These are phyloP conservation scores for Pestalotiopsis sp. DNA, from an alignment of 2,329 filamentous ascomycete genomes.

Conservation along the genomic window DNA sequence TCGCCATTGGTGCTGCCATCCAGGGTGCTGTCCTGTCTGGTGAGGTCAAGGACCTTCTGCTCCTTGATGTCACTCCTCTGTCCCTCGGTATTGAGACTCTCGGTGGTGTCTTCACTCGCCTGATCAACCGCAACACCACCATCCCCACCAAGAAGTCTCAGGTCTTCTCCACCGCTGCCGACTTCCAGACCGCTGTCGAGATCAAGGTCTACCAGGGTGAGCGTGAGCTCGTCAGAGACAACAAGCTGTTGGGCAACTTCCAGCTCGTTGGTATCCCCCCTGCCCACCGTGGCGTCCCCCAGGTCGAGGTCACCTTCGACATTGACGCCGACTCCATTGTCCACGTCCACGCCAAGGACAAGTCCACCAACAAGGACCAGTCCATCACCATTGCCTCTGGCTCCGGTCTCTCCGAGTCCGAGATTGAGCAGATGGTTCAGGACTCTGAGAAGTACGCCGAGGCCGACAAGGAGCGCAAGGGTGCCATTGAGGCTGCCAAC, in stretches of 20 bases:
- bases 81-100: slow-evolving; percentile 98
- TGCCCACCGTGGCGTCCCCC: slow-evolving; percentile 92
- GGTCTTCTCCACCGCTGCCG: slow-evolving; percentile 94
- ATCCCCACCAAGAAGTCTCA: slow-evolving; percentile 99
- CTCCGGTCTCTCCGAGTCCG: slow-evolving; percentile 90
- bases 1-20: slow-evolving; percentile 95
- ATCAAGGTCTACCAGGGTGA: slow-evolving; percentile 99
- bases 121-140: slow-evolving; percentile 99
- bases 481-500: slow-evolving; percentile 94
- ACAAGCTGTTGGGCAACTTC: slow-evolving; percentile 99
- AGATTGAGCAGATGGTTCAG: slow-evolving; percentile 97
- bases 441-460: slow-evolving; percentile 97
- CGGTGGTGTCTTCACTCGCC: slow-evolving; percentile 93
- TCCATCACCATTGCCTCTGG: slow-evolving; percentile 98
- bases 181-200: slow-evolving; percentile 98
- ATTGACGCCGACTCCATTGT: slow-evolving; percentile 98
- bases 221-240: slow-evolving; percentile 97
- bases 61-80: slow-evolving; percentile 93
- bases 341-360: slow-evolving; percentile 97
- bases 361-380: slow-evolving; percentile 99
- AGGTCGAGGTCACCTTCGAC: slow-evolving; percentile 98
- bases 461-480: slow-evolving; percentile 95
- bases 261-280: slow-evolving; percentile 97
- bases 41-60: slow-evolving; percentile 93
- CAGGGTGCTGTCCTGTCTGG: slow-evolving; percentile 96